Percentiles rank a stretch among this genome's conserved stretches.
Conservation (phyloP, 768 basidiomycete genomes). For the Tulasnella sp. region DNA sequence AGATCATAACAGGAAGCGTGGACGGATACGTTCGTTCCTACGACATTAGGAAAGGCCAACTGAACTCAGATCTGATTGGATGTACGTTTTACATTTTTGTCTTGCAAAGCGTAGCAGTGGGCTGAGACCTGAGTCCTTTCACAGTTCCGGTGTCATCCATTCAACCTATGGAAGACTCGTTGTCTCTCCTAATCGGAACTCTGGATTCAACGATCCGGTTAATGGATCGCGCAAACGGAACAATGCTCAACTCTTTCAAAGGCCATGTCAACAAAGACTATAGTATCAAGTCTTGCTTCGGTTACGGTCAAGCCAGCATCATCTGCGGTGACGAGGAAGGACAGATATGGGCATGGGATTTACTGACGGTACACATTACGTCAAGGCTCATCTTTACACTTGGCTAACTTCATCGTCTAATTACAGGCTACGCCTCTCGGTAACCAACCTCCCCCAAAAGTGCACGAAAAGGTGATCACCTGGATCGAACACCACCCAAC, state of each 20-base stretch:
- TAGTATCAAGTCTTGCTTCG: conserved; percentile 73
- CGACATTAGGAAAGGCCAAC: conserved; percentile 87
- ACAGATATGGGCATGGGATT: conserved; percentile 83
- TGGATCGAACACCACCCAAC: conserved; percentile 89
- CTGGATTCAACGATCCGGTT: conserved; percentile 80
- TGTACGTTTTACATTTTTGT: conserved; percentile 47
- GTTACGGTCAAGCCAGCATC: conserved; percentile 71
- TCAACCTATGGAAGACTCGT: conserved; percentile 65
- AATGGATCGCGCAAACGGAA: conserved; percentile 76
- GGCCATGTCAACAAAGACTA: conserved; percentile 72
- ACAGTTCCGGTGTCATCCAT: conserved; percentile 83
- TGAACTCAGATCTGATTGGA: conserved; percentile 84
- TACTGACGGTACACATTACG: conserved; percentile 67
- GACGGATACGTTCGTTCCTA: conserved; percentile 91
- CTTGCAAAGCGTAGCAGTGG: neutral
- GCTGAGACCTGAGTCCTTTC: neutral
- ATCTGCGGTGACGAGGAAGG: conserved; percentile 89
- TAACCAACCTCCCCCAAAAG: conserved; percentile 66
- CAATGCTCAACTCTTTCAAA: conserved; percentile 73
- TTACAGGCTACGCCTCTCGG: conserved; percentile 56
- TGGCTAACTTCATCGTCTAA: conserved; percentile 2
- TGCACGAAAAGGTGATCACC: conserved; percentile 76
- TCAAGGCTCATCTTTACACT: conserved; percentile 20
- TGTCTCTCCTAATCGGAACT: conserved; percentile 73
- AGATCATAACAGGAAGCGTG: conserved; percentile 73